A percentile compares a stretch with the other conserved stretches of the same genome.
These are phyloP conservation scores for Solanum hybrid DNA, from an alignment of 305 asterid species.

Conservation along the genomic window DNA sequence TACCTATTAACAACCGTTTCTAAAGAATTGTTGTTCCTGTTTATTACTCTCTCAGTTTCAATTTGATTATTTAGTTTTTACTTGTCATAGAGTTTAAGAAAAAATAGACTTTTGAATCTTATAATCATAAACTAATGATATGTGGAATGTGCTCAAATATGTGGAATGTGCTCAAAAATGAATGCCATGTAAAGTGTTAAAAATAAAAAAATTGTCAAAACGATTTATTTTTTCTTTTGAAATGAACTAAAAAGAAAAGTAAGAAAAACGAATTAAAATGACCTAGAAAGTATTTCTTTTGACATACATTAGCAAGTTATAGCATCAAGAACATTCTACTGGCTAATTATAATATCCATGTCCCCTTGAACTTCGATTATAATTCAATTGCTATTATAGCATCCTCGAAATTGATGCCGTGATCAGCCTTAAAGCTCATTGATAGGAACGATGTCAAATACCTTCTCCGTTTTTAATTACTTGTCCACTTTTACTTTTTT, in stretches of 20 bases:
- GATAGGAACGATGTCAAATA: neutral
- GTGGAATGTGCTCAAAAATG: too few species aligned
- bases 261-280: too few species aligned
- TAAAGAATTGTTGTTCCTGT: neutral
- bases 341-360: neutral
- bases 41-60: neutral
- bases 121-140: neutral
- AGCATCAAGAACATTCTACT: neutral
- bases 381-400: neutral
- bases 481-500: too few species aligned
- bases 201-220: too few species aligned
- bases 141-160: too few species aligned
- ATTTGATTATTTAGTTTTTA: neutral
- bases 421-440: neutral
- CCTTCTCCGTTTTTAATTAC: neutral
- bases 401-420: neutral
- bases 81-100: neutral
- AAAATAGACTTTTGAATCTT: neutral
- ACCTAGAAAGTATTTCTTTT: neutral
- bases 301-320: neutral
- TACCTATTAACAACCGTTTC: neutral
- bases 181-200: too few species aligned
- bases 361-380: neutral
- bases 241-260: too few species aligned
- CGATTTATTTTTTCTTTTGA: too few species aligned